Percentiles rank a stretch among this genome's conserved stretches.
phyloP scores from a whole-genome alignment of 1,139 yeast species.

The Pichia sp. region DNA sequence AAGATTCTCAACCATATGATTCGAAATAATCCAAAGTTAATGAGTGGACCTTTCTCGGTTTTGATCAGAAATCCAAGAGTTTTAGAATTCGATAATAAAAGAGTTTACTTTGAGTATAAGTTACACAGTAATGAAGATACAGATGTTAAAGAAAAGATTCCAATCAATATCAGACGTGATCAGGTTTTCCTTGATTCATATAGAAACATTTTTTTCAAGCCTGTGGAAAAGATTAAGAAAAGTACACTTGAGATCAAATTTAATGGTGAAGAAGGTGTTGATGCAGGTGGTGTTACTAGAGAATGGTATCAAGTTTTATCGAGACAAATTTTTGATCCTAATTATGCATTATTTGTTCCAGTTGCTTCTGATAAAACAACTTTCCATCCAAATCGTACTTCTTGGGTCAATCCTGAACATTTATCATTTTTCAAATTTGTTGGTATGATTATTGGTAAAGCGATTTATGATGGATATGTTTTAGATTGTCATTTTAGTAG shows the following conservation, averaged over 20 bases:
- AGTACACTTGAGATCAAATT: constrained; percentile 74
- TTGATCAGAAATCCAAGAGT: constrained; percentile 85
- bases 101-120: constrained; percentile 74
- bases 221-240: constrained; percentile 66
- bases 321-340: constrained; percentile 94
- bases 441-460: constrained; percentile 92
- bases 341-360: constrained; percentile 87
- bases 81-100: constrained; percentile 90
- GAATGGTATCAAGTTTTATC: constrained; percentile 97
- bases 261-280: constrained; percentile 93
- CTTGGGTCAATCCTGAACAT: constrained; percentile 91
- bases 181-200: constrained; percentile 91
- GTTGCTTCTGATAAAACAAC: constrained; percentile 91
- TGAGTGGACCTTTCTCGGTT: constrained; percentile 95
- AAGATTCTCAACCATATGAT: constrained; percentile 90
- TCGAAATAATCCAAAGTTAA: constrained; percentile 79
- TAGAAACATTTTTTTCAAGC: constrained; percentile 72
- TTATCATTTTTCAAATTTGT: constrained; percentile 87
- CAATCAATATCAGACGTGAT: constrained; percentile 73
- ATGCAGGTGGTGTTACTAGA: constrained; percentile 96
- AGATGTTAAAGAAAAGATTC: constrained; percentile 42
- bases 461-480: constrained; percentile 79
- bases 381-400: constrained; percentile 90
- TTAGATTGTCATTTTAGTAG: constrained; percentile 94
- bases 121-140: constrained; percentile 38